Percentiles rank a stretch among this genome's conserved stretches.
These are phyloP conservation scores for Mycena maculata DNA, from an alignment of 768 basidiomycete species.

Conservation along the genomic window DNA sequence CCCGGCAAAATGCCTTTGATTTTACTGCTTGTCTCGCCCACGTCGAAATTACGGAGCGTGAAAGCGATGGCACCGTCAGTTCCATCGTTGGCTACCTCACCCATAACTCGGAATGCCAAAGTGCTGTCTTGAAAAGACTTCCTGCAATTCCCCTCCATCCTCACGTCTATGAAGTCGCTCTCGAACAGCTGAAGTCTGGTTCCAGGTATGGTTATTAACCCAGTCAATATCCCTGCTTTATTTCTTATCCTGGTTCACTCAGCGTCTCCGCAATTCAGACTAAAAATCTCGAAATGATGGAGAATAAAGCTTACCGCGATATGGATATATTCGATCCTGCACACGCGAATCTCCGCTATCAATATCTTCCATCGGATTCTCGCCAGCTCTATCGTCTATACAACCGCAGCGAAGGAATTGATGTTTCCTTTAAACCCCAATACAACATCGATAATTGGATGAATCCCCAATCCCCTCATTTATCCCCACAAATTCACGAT, in stretches of 20 bases:
- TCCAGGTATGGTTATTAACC: no score
- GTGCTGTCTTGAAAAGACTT: conserved; percentile 28
- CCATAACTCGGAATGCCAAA: conserved; percentile 44
- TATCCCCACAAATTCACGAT: not conserved
- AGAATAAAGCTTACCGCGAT: conserved; percentile 4
- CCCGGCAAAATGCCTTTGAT: conserved; percentile 17
- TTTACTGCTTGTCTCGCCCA: conserved; percentile 51
- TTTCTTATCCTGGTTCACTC: not conserved
- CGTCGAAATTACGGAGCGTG: conserved; percentile 44
- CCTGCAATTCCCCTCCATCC: conserved; percentile 48
- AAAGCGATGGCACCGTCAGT: conserved; percentile 27
- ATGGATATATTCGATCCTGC: not conserved
- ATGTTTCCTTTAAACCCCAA: conserved; percentile 31
- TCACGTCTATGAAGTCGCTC: conserved; percentile 42
- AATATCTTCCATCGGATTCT: conserved; percentile 34
- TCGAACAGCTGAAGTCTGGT: conserved; percentile 35
- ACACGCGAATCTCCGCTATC: conserved; percentile 34
- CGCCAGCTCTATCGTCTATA: conserved; percentile 37
- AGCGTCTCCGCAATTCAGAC: not conserved
- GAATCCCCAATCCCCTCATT: not conserved
- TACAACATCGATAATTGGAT: conserved; percentile 11
- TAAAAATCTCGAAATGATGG: conserved; percentile 2
- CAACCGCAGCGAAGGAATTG: conserved; percentile 21
- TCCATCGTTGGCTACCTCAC: conserved; percentile 40
- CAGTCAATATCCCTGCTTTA: no score